Conservation (phyloP, 202 grass and related monocot genomes). For the Alloteropsis angusta region DNA sequence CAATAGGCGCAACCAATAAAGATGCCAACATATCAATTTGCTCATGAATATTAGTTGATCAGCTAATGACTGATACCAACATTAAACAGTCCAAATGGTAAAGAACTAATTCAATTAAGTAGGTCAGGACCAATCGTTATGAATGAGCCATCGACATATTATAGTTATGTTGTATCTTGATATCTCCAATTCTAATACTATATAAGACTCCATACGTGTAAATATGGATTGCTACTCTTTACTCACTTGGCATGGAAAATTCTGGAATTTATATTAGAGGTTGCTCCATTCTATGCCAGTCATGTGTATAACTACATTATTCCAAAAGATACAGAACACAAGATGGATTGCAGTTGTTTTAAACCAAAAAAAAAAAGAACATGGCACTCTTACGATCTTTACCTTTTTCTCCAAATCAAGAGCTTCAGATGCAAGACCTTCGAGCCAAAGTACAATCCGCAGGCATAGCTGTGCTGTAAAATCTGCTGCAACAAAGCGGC, state of each 20-base stretch:
- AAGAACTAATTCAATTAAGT: neutral
- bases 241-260: neutral
- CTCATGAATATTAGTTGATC: neutral
- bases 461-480: slow-evolving; percentile 68
- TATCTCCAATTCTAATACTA: neutral
- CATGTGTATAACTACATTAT: neutral
- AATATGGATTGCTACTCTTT: neutral
- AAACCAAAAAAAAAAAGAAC: neutral
- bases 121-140: neutral
- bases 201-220: neutral
- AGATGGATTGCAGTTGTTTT: neutral
- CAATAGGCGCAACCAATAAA: slow-evolving; percentile 6
- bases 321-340: neutral
- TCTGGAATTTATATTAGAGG: neutral
- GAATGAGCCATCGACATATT: neutral
- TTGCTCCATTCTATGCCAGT: neutral
- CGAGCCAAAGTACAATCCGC: slow-evolving; percentile 84
- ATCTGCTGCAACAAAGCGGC: slow-evolving; percentile 61
- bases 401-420: slow-evolving; percentile 94
- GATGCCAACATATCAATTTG: slow-evolving; percentile 14
- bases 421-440: slow-evolving; percentile 90
- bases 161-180: neutral
- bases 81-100: neutral
- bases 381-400: neutral
- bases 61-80: neutral